Evolutionary conservation across 2,329 filamentous ascomycete genomes (phyloP), one percentile per base, ranked within the genome.

Genomic region (Cladosporium cucumerinum): DNA sequence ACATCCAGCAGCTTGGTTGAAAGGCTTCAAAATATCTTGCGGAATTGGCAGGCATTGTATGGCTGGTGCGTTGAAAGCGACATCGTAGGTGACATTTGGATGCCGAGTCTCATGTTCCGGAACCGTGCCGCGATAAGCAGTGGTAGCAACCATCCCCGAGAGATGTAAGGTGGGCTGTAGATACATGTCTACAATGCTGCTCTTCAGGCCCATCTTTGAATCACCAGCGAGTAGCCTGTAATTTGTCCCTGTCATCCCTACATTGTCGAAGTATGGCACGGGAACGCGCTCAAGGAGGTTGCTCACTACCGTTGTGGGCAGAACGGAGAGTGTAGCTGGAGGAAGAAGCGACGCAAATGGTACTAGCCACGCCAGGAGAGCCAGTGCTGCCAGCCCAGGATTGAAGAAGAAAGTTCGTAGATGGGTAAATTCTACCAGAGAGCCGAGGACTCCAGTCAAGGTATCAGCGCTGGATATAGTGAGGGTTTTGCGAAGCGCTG

Each of bases 341-440:
- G 48, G 58, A 12, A 61, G 32, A 52, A 61, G 46, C 16, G 58
- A 48, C 14, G 58, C 58, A n/a, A 51, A 26, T 1, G 58, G 58
- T 14, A 61, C 30, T 12, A 61, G 28, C 58, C 58, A 61, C 10
- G 46, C 39, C n/a, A 52, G 58, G 14, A 52, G 14, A 36, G 58
- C 58, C 32, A 61, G 23, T 18, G 48, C 58, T 16, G 43, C 21
- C 21, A 61, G 21, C 5, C 26, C 48, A 28, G 43, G 43, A 21
- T 61, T 51, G 30, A 21, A 26, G 30, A 61, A 21, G 28, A 61
- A 39, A 12, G 58, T 34, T 14, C 48, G 46, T 25, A 52, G 2
- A 28, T 36, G 32, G 5, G 21, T 26, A 30, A 64, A 61, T 12
- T 61, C 58, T 8, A 61, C n/a, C 4, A 61, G 48, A 4, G 48